phyloP scores from a whole-genome alignment of 2,329 filamentous ascomycete species.

The Fusarium udum region DNA sequence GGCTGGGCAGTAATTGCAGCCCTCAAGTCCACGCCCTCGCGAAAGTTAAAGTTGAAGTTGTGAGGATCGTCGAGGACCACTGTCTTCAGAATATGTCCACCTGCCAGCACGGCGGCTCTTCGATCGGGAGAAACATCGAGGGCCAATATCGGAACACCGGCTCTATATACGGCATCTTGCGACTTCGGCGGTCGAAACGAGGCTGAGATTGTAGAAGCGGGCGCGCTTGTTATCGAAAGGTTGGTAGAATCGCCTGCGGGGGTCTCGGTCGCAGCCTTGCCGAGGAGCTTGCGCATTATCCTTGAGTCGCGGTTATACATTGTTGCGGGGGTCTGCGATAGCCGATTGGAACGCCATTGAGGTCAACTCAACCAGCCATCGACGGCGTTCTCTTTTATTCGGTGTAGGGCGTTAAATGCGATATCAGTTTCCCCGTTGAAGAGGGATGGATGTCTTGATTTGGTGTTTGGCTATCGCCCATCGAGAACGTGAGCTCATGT shows the following conservation, averaged over 20 bases:
- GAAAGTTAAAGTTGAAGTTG: constrained; percentile 54
- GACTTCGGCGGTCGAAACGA: constrained; percentile 63
- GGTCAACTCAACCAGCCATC: constrained; percentile 18
- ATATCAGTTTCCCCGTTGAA: neutral
- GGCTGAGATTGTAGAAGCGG: constrained; percentile 46
- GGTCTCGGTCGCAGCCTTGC: constrained; percentile 61
- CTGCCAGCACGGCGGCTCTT: constrained; percentile 64
- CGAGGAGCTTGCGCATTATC: constrained; percentile 70
- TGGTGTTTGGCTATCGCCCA: constrained; percentile 5
- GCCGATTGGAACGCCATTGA: constrained; percentile 48
- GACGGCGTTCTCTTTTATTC: constrained; percentile 22
- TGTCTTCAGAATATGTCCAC: constrained; percentile 69
- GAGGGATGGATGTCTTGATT: neutral
- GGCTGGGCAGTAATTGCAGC: constrained; percentile 61
- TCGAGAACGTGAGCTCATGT: constrained; percentile 27
- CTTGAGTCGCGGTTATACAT: constrained; percentile 65
- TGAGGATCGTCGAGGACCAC: constrained; percentile 61
- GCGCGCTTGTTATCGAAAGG: constrained; percentile 58
- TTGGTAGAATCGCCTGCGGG: constrained; percentile 51
- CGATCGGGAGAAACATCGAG: constrained; percentile 68
- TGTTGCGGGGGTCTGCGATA: constrained; percentile 41
- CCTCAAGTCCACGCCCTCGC: constrained; percentile 67
- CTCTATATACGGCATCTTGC: constrained; percentile 64
- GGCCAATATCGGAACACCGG: constrained; percentile 63
- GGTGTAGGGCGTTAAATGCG: neutral